A percentile compares a stretch with the other conserved stretches of the same genome.
phyloP scores from a whole-genome alignment of 306 rosid genomes.

The Acacia melanoxylon region DNA sequence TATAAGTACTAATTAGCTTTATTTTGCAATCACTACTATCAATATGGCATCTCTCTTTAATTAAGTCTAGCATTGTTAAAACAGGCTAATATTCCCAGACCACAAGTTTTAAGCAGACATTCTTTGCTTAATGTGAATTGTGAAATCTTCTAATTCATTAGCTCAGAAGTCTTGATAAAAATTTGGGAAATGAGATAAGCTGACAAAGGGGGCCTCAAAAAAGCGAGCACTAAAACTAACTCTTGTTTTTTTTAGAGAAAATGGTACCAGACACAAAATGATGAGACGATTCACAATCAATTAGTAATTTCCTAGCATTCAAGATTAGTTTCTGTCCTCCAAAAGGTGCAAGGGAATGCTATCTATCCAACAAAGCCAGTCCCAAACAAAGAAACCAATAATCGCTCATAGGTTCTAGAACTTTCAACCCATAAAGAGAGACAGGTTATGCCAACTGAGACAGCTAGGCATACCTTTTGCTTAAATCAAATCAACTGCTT shows the following conservation, averaged over 20 bases:
- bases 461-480: background rate
- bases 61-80: background rate
- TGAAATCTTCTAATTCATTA: background rate
- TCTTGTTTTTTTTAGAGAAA: background rate
- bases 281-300: background rate
- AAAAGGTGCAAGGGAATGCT: background rate
- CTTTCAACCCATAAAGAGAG: background rate
- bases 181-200: background rate
- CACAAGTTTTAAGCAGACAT: background rate
- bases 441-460: background rate
- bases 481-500: background rate
- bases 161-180: background rate
- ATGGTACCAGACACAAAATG: background rate
- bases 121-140: background rate
- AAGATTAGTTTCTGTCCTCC: background rate
- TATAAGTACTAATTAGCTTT: background rate
- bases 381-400: background rate
- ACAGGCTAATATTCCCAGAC: background rate
- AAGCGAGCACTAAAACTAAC: background rate
- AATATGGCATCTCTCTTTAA: background rate
- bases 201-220: background rate
- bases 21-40: background rate
- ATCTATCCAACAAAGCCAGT: background rate
- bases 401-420: background rate
- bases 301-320: background rate